Base-by-base conservation (phyloP, 345 rosid species). In the Iberis pinnata region DNA sequence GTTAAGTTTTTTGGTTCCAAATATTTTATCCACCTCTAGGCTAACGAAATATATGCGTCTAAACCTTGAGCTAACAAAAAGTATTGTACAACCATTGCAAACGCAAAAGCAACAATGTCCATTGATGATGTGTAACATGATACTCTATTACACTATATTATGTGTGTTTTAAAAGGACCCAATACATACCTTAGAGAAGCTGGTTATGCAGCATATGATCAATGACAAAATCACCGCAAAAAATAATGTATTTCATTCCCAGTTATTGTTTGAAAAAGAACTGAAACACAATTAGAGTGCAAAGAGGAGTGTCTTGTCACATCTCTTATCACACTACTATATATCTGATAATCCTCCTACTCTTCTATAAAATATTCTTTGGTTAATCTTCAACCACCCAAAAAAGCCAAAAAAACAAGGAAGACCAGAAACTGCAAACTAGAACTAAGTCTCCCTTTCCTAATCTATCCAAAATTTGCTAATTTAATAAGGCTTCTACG, bases 391-490 rank as follows among this genome's bases (percentile, higher is more conserved):
- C 19, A 42, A 36, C 40, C 29, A 38, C 69, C 49, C 1, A 61
- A 57, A 32, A 65, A 63, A 57, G 40, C 58, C 63, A 57, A 65
- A 65, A 65, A 65, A 49, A 36, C 58, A 65, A 42, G 40, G 35
- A 65, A 65, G 53, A 51, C 58, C 58, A 49, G 58, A 32, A 48
- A 56, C 38, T 46, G 24, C 57, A 46, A 50, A 58, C 35, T 37
- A 20, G 35, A 43, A 43, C 41, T 57, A 33, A 19, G 46, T 43
- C 25, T 18, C 59, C 41, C 58, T 44, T 43, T n/a, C n/a, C n/a
- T n/a, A n/a, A n/a, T n/a, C n/a, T n/a, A n/a, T n/a, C n/a, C n/a
- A n/a, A n/a, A n/a, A n/a, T n/a, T n/a, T n/a, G n/a, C n/a, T n/a
- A n/a, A n/a, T n/a, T n/a, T n/a, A 25, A 7, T 25, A 25, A 25